Base-by-base conservation (phyloP, 768 basidiomycete genomes). In the Gloeopeniophorella convolvens region DNA sequence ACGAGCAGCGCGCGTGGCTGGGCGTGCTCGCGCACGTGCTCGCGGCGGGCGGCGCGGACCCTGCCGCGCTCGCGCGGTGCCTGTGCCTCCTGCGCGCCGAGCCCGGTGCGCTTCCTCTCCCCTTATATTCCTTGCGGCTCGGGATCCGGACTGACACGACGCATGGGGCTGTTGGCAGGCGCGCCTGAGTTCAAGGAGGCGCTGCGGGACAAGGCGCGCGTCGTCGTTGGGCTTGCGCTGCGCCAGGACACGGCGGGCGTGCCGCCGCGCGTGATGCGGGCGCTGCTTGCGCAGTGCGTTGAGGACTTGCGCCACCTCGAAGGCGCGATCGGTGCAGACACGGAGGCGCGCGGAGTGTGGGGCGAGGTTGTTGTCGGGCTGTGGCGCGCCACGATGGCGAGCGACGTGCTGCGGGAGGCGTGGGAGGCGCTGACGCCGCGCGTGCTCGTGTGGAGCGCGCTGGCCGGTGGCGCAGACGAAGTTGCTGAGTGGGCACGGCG, bases 261-360 rank as follows among this genome's bases (percentile, higher is more conserved):
- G n/a, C n/a, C n/a, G n/a, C n/a, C n/a, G n/a, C n/a, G n/a, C n/a
- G n/a, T n/a, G n/a, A n/a, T n/a, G n/a, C n/a, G n/a, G n/a, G n/a
- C n/a, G n/a, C n/a, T n/a, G n/a, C n/a, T n/a, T n/a, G n/a, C n/a
- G n/a, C n/a, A n/a, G n/a, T n/a, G n/a, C n/a, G 51, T 57, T n/a
- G 66, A 64, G 0, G 77, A 81, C n/a, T n/a, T n/a, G n/a, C n/a
- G n/a, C n/a, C n/a, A n/a, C n/a, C n/a, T n/a, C n/a, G 52, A 66
- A 67, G 8, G 59, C 82, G 11, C 78, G 76, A 4, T 89, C 85
- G 83, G 66, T 78, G 24, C 79, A 75, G 44, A 77, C 85, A 27
- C 50, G 20, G 46, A 58, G 15, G 59, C 68, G 5, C 59, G 76
- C 16, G 51, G 61, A 20, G 47, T 63, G 2, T 85, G 82, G 80